A percentile compares a stretch with the other conserved stretches of the same genome.
phyloP scores from a whole-genome alignment of 2,329 filamentous ascomycete genomes.

The Botryotinia convoluta region DNA sequence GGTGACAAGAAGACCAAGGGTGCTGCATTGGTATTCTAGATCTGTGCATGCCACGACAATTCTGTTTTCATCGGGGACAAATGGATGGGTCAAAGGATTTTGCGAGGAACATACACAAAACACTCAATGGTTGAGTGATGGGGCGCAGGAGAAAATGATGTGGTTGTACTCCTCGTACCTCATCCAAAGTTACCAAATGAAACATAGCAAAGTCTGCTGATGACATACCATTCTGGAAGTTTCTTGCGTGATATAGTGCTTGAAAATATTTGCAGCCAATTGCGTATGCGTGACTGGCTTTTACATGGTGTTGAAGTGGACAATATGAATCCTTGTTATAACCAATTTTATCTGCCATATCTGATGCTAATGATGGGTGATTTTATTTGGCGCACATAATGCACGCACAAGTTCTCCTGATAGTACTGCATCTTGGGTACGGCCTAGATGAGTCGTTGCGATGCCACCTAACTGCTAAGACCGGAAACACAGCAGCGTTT shows the following conservation, averaged over 20 bases:
- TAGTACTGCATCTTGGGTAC: not conserved
- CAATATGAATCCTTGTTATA: not conserved
- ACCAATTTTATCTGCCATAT: not conserved
- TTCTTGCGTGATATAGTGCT: conserved; percentile 13
- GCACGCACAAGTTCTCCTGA: no score
- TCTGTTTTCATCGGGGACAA: conserved; percentile 32
- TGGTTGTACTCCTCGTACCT: conserved; percentile 33
- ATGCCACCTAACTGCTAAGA: not conserved
- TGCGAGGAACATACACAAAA: conserved; percentile 28
- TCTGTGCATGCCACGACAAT: conserved; percentile 38
- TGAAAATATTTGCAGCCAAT: conserved; percentile 8
- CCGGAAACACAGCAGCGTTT: not conserved
- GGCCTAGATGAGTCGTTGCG: not conserved
- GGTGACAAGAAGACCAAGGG: conserved; percentile 99
- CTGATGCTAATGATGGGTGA: not conserved
- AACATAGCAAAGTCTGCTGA: conserved; percentile 38
- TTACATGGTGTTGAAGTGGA: conserved; percentile 12
- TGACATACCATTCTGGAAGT: conserved; percentile 19
- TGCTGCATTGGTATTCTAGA: conserved; percentile 99
- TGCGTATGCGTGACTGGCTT: conserved; percentile 10
- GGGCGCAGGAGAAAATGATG: conserved; percentile 28
- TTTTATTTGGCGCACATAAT: not conserved
- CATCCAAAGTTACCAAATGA: conserved; percentile 33
- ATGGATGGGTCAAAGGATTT: conserved; percentile 28
- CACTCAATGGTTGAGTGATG: conserved; percentile 32